These are phyloP conservation scores for Boletus vermiculosoides DNA, from an alignment of 768 basidiomycete species.

Conservation along the genomic window DNA sequence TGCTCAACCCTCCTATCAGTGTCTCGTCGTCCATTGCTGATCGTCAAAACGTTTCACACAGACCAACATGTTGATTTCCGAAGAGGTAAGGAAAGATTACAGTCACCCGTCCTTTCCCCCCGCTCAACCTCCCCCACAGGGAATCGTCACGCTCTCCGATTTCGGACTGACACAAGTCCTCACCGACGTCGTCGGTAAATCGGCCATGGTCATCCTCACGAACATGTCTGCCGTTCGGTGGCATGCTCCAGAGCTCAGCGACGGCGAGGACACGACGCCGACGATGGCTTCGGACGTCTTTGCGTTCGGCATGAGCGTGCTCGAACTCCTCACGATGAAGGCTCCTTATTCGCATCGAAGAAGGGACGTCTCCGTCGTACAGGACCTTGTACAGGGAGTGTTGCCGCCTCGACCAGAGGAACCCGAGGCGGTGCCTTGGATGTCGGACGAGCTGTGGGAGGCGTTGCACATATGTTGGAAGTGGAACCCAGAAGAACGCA, in stretches of 20 bases:
- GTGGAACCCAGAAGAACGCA: slow-evolving; percentile 37
- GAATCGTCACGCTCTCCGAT: slow-evolving; percentile 56
- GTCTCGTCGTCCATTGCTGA: slow-evolving; percentile 3
- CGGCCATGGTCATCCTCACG: slow-evolving; percentile 47
- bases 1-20: background rate
- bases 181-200: slow-evolving; percentile 53
- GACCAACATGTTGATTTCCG: slow-evolving; percentile 59
- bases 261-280: slow-evolving; percentile 40
- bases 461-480: slow-evolving; percentile 49
- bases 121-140: slow-evolving; percentile 32
- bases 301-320: slow-evolving; percentile 58
- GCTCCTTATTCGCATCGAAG: slow-evolving; percentile 50
- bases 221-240: slow-evolving; percentile 50
- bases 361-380: slow-evolving; percentile 51
- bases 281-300: slow-evolving; percentile 54
- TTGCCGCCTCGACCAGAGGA: slow-evolving; percentile 46
- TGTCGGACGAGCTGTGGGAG: slow-evolving; percentile 49
- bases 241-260: slow-evolving; percentile 60
- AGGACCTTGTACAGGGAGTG: slow-evolving; percentile 39
- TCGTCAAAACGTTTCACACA: slow-evolving; percentile 17
- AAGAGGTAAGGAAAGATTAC: slow-evolving; percentile 34
- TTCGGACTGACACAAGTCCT: slow-evolving; percentile 65
- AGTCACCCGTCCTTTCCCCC: background rate
- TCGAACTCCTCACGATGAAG: slow-evolving; percentile 55
- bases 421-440: slow-evolving; percentile 33